Base-by-base conservation (phyloP, 495 filamentous ascomycete genomes). In the Trichoderma parareesei region DNA sequence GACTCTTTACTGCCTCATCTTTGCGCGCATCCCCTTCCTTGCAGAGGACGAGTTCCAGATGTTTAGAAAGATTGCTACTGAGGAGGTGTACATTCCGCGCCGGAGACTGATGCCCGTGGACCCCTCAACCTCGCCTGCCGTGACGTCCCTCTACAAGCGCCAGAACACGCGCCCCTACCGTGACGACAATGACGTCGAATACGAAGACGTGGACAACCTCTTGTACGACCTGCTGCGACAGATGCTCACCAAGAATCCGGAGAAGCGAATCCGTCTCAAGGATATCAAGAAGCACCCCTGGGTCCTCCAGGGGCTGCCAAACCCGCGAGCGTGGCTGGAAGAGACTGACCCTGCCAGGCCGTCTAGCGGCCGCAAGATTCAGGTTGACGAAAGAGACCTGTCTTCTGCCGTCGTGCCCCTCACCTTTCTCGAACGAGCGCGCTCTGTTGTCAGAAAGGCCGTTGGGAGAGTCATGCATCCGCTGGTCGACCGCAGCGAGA, bases 261-360 rank as follows among this genome's bases (percentile, higher is more conserved):
- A 87, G 41, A 87, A 91, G 73, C 84, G 94, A 59, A 97, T 99
- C 67, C 88, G 88, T 3, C 77, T 99, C 60, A 89, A 88, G 67
- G 93, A 97, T 70, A 93, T 97, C 69, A 98, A 98, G 72, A 90
- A 88, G 64, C 94, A 99, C 70, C 88, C 90, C n/a, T 99, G 94
- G 92, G 88, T 97, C 42, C 80, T 93, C n/a, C 74, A 86, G 57
- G 93, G 88, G 53, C 84, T 99, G 57, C 76, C 82, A 40, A 88
- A 96, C 68, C 84, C 88, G 53, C 77, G 83, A 33, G 77, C 79
- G 3, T 99, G 94, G 94, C 84, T 98, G 16, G 92, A 97, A 68
- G 90, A 97, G 64, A 97, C 91, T 6, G 95, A 99, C 72, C 92
- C 93, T 6, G 87, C 82, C 33, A 83, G 86, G 38, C 88, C 88